Percentiles rank a stretch among this genome's conserved stretches.
Conservation (phyloP, 352 stramenopile species). For the Phytophthora cajani region DNA sequence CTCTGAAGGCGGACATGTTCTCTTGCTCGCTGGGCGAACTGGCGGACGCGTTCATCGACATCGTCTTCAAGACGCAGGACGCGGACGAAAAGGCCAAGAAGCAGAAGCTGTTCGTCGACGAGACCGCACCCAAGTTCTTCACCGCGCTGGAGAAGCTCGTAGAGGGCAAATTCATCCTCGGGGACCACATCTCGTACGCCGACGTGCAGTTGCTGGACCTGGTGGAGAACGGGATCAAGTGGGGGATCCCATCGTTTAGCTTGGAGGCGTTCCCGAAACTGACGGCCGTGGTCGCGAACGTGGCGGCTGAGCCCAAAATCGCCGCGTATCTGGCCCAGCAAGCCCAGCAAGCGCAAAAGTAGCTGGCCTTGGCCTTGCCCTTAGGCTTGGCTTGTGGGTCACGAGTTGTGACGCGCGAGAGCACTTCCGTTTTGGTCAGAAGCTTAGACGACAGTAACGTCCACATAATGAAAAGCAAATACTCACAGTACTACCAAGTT, state of each 20-base stretch:
- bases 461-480: neutral
- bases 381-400: no score
- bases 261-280: constrained; percentile 13
- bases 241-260: neutral
- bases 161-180: constrained; percentile 57
- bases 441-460: no score
- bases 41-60: constrained; percentile 18
- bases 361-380: neutral
- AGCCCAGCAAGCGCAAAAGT: neutral
- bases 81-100: constrained; percentile 46
- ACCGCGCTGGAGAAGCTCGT: constrained; percentile 50
- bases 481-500: neutral
- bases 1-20: constrained; percentile 42
- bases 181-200: constrained; percentile 43
- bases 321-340: neutral
- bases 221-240: constrained; percentile 1
- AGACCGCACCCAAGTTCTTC: constrained; percentile 47
- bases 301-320: constrained; percentile 1
- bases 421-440: no score
- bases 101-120: constrained; percentile 46
- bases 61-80: constrained; percentile 44
- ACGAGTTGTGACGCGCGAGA: no score
- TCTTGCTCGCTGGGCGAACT: constrained; percentile 33
- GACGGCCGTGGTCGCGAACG: neutral
- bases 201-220: neutral